These are phyloP conservation scores for Bruguiera gymnorhiza DNA, from an alignment of 345 rosid species.

Conservation along the genomic window DNA sequence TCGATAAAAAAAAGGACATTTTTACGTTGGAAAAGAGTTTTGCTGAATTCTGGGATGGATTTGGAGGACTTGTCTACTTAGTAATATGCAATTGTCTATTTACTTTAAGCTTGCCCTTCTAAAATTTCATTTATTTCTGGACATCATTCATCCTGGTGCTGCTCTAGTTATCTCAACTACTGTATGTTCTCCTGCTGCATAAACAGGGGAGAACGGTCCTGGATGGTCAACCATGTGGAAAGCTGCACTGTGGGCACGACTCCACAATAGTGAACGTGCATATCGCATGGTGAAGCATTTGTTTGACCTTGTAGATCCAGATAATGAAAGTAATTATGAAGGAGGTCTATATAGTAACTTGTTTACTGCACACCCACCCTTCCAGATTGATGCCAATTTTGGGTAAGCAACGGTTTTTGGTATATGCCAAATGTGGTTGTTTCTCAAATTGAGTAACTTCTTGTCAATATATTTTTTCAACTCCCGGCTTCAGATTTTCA, in stretches of 20 bases:
- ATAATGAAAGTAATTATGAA: slow-evolving; percentile 46
- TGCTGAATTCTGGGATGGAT: not conserved
- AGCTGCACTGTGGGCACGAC: slow-evolving; percentile 81
- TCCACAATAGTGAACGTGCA: slow-evolving; percentile 61
- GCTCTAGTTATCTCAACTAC: not conserved
- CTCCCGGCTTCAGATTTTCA: slow-evolving; percentile 43
- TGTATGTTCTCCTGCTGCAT: not conserved
- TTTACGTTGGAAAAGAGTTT: no score
- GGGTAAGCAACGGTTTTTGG: slow-evolving; percentile 48
- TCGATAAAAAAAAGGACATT: no score
- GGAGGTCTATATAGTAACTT: slow-evolving; percentile 89
- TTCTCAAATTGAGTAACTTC: no score
- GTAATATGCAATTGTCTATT: not conserved
- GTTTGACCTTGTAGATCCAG: slow-evolving; percentile 72
- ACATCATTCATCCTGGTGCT: not conserved
- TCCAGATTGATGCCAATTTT: slow-evolving; percentile 95
- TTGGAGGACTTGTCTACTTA: not conserved
- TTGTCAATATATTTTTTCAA: not conserved
- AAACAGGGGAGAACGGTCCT: slow-evolving; percentile 88
- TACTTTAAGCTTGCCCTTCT: not conserved
- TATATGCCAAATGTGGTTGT: no score
- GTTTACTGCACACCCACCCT: slow-evolving; percentile 96
- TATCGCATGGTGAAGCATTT: slow-evolving; percentile 71
- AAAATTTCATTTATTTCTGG: not conserved
- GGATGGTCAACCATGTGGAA: slow-evolving; percentile 97